Evolutionary conservation across 306 rosid genomes (phyloP).

Genomic region (Quercus wislizeni): DNA sequence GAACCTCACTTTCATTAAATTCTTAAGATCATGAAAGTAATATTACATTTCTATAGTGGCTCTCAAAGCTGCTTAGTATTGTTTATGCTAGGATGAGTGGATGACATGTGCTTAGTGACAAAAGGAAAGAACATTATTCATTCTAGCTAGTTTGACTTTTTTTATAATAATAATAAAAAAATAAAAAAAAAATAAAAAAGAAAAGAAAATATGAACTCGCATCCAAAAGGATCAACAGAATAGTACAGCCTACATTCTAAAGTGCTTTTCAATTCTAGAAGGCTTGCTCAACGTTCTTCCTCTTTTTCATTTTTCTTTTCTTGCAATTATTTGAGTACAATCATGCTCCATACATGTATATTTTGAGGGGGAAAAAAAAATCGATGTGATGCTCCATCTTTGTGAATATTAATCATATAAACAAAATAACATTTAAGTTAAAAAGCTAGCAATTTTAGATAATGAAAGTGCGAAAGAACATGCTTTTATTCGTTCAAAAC

Average conservation of each 20-base stretch:
- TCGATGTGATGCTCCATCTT: no score
- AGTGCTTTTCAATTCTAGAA: no score
- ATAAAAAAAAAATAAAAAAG: neutral
- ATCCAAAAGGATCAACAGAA: no score
- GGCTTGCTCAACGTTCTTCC: no score
- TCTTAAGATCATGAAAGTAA: constrained; percentile 9
- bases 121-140: neutral
- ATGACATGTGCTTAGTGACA: constrained; percentile 15
- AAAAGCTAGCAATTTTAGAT: neutral
- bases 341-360: no score
- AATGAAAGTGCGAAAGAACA: neutral
- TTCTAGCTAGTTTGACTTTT: neutral
- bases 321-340: no score
- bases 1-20: constrained; percentile 11
- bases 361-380: no score
- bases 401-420: no score
- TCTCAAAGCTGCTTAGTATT: neutral
- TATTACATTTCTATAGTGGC: neutral
- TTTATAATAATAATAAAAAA: neutral
- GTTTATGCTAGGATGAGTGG: constrained; percentile 5
- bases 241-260: no score
- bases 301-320: no score
- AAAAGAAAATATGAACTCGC: no score
- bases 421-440: neutral
- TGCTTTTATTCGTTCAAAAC: neutral